Conservation (phyloP, 208 protist species). For the Crithidia sp. region DNA sequence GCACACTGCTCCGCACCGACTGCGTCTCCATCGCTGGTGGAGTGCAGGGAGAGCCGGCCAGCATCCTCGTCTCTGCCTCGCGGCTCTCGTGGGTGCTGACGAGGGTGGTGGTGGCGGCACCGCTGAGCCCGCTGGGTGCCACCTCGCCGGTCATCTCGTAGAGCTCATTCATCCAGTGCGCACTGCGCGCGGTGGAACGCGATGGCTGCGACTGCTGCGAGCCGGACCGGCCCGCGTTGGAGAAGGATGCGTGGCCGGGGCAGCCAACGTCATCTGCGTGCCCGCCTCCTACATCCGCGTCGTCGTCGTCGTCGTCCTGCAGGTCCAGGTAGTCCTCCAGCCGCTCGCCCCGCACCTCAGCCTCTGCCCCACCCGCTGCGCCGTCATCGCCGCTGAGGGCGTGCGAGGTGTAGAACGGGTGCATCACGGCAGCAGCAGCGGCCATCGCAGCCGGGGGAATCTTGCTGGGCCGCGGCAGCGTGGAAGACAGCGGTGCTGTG, state of each 20-base stretch:
- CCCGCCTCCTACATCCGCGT: conserved; percentile 5
- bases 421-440: conserved; percentile 6
- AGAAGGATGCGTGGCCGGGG: neutral
- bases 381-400: neutral
- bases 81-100: neutral
- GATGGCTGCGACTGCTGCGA: conserved; percentile 10
- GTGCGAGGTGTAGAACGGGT: conserved; percentile 8
- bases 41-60: conserved; percentile 3
- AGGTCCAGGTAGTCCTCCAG: conserved; percentile 22
- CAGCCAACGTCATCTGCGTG: neutral
- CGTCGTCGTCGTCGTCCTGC: conserved; percentile 12
- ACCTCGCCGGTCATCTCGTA: conserved; percentile 3
- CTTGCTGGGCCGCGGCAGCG: conserved; percentile 2
- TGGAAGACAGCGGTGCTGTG: conserved; percentile 1
- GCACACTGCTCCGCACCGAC: too few species aligned
- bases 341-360: conserved; percentile 11
- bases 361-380: neutral
- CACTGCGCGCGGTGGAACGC: neutral
- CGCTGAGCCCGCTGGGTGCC: neutral
- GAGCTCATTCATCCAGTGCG: conserved; percentile 11
- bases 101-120: too few species aligned
- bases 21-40: neutral
- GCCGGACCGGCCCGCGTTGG: neutral
- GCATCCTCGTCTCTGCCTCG: neutral
- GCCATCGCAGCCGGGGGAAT: conserved; percentile 8